A percentile compares a stretch with the other conserved stretches of the same genome.
Evolutionary conservation across 2,329 filamentous ascomycete species (phyloP).

Genomic region (Helotiales sp.): DNA sequence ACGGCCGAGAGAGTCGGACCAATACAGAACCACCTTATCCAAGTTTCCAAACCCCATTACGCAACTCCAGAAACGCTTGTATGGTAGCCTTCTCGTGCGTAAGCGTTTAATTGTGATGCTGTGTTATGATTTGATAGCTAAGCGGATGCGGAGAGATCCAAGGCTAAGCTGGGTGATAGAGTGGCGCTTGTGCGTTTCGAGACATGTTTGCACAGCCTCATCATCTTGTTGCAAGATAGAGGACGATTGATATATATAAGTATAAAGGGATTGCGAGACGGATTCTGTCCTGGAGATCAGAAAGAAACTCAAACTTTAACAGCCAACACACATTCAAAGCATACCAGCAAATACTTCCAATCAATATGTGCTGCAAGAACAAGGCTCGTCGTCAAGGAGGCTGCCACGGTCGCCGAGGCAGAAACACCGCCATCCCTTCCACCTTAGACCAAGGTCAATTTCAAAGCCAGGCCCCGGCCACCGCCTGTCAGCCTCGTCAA

Average conservation of each 20-base stretch:
- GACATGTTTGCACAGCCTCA: background rate
- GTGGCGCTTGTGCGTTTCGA: background rate
- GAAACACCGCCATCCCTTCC: background rate
- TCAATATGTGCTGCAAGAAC: slow-evolving; percentile 8
- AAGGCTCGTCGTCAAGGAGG: background rate
- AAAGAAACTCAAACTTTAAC: background rate
- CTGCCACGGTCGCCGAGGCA: background rate
- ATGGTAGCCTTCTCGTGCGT: background rate
- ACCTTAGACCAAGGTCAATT: background rate
- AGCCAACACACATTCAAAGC: background rate
- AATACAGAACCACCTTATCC: background rate
- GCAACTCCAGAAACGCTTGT: background rate
- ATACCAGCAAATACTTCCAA: background rate
- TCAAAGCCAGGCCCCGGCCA: background rate
- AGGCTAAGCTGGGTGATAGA: background rate
- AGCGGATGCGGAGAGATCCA: background rate
- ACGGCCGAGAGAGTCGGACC: slow-evolving; percentile 3
- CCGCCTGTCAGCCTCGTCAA: slow-evolving; percentile 1
- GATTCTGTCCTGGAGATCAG: background rate
- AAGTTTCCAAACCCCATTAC: background rate
- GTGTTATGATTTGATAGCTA: background rate
- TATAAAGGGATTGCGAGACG: background rate
- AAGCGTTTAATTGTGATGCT: background rate
- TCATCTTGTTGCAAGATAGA: no score
- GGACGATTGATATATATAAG: background rate